Evolutionary conservation across 768 basidiomycete genomes (phyloP), one percentile per base, ranked within the genome.

Genomic region (Rhodosporidiobolus odoratus): DNA sequence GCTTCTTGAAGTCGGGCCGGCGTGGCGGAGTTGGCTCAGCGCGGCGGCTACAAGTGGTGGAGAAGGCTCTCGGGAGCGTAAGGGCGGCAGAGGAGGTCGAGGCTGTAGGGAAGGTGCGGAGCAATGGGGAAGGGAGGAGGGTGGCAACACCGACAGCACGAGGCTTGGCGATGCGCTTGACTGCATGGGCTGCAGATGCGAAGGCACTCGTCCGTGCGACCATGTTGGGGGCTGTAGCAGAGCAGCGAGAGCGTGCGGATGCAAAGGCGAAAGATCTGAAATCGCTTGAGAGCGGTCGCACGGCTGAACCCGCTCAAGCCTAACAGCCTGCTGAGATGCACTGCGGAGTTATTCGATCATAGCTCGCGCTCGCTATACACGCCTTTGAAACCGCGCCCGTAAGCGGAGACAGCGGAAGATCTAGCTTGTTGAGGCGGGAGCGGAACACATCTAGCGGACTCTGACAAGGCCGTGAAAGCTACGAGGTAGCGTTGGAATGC

Each of bases 1-100:
- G 73, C 32, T 65, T 66, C 63, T 76, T 76, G 70, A 74, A 76
- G n/a, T 74, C 62, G 34, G 65, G 53, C 5, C 75, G 72, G 13
- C 65, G 60, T 6, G 70, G 72, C 15, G 70, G 57, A 5, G 52
- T 21, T 0, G 56, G 60, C 2, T 50, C 69, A 16, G 50, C 65
- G 2, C 32, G 34, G 27, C 65, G 65, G 0, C 34, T 17, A 16
- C 50, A 0, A 0, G 65, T 32, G 2, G 70, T 59, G 30, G 70
- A 63, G 62, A 72, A 72, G 0, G 65, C 30, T 21, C 58, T 58
- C 21, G 23, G 15, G 59, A 61, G 37, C 15, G 34, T 12, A 38
- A 45, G 37, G 53, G 53, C 10, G 47, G 61, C 61, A 8, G 61
- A 23, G 13, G 34, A 40, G 6, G 61, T 23, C 30, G 25, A 50